Evolutionary conservation across 1,284 basidiomycete genomes (phyloP).

Genomic region (Pseudozyma sp.): DNA sequence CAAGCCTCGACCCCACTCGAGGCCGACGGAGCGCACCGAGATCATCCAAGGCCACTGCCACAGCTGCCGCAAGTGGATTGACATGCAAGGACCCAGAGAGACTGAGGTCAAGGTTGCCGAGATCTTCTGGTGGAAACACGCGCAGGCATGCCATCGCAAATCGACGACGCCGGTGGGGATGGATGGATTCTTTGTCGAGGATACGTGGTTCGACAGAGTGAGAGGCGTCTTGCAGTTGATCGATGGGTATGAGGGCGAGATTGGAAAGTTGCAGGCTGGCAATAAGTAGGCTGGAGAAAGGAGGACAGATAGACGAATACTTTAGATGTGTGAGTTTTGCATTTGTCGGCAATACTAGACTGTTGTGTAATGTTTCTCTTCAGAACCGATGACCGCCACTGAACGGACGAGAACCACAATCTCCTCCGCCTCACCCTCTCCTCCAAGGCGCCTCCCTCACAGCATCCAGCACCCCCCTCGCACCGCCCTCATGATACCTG

Average conservation of each 20-base stretch:
- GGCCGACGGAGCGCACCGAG: conserved; percentile 17
- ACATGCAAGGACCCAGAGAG: conserved; percentile 38
- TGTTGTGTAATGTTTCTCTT: no score
- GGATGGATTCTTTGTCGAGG: conserved; percentile 28
- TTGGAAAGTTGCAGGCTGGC: conserved; percentile 18
- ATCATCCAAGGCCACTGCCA: conserved; percentile 45
- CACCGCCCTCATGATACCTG: conserved; percentile 21
- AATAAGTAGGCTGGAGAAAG: not conserved
- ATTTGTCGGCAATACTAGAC: no score
- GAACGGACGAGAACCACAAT: no score
- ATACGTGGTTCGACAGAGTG: conserved; percentile 28
- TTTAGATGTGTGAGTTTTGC: no score
- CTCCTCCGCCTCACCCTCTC: no score
- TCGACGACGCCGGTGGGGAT: conserved; percentile 9
- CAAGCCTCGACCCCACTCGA: conserved; percentile 11
- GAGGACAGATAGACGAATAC: not conserved
- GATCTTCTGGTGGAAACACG: conserved; percentile 57
- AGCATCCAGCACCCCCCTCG: conserved; percentile 25
- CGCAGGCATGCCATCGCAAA: conserved; percentile 35
- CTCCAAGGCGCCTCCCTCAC: conserved; percentile 39
- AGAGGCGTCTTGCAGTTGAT: conserved; percentile 15
- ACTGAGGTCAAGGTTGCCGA: conserved; percentile 47
- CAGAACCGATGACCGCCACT: no score
- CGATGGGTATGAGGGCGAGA: conserved; percentile 19
- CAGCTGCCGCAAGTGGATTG: conserved; percentile 37